Base-by-base conservation (phyloP, 2,329 filamentous ascomycete species). In the Ceratocystis variospora region DNA sequence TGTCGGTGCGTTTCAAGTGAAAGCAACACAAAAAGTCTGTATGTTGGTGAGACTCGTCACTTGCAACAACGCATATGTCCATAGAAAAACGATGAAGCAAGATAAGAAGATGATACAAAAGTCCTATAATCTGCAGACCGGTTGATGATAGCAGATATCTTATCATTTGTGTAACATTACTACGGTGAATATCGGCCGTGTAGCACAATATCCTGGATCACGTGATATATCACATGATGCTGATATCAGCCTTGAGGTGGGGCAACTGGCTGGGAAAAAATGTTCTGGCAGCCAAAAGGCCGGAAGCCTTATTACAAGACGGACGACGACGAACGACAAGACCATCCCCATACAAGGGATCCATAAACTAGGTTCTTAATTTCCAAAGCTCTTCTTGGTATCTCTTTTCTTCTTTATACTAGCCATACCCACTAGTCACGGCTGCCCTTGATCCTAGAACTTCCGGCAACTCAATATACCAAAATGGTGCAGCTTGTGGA, bases 401-500 rank as follows among this genome's bases (percentile, higher is more conserved):
- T 28, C 37, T 15, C 25, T 59, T 22, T 31, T n/a, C 7, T 33
- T 41, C n/a, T 55, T 8, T 25, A 46, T 3, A 50, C 12, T 25
- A 10, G 5, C 8, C 28, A 55, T 31, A 41, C n/a, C 15, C 31
- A 22, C 50, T 37, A 15, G 22, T 64, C 15, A 5, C 25, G 25
- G 33, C 22, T 46, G 5, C 12, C 19, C 15, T 46, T 53, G 7
- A 45, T 25, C 46, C 33, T 12, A 48, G 22, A 17, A 59, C 28
- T 37, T 59, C 28, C 22, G 8, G 25, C 33, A 41, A 10, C 41
- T 62, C 41, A 33, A 25, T 62, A 25, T 67, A 41, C 37, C 78
- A 86, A 77, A 73, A 96, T 97, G 93, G 93, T 97, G 77, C 90
- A 93, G 79, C 89, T 97, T 75, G 89, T 90, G 75, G 93, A 97